Conservation (phyloP, 257 asterid species). For the Capsicum rhomboideum region DNA sequence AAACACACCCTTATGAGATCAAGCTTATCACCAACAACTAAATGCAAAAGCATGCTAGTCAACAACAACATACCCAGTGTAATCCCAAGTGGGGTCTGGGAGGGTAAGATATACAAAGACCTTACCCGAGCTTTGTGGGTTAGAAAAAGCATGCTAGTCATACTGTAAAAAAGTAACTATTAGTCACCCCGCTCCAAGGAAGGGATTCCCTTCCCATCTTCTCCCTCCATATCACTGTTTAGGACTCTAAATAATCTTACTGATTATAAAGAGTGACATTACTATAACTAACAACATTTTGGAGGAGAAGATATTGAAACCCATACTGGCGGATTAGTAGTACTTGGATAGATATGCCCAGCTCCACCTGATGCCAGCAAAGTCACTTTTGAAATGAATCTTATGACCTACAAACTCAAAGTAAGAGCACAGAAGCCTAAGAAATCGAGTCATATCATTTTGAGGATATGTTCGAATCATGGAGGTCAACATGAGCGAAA, state of each 20-base stretch:
- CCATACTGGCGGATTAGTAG: slow-evolving; percentile 89
- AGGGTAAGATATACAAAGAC: not conserved
- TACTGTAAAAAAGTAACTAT: not conserved
- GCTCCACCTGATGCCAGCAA: slow-evolving; percentile 99
- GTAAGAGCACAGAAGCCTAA: not conserved
- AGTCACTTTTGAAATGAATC: slow-evolving; percentile 86
- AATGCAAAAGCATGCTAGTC: not conserved
- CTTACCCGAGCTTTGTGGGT: not conserved
- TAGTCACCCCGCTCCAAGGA: not conserved
- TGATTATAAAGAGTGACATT: not conserved
- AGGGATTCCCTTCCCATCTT: not conserved
- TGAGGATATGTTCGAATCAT: not conserved
- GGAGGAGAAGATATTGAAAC: slow-evolving; percentile 2
- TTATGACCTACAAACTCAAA: slow-evolving; percentile 56
- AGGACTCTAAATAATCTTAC: not conserved
- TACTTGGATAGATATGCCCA: slow-evolving; percentile 94
- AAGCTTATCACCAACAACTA: not conserved
- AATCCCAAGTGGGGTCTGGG: not conserved
- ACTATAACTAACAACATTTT: not conserved
- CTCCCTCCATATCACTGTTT: not conserved
- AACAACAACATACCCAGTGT: not conserved
- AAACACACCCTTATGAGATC: not conserved
- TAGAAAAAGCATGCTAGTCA: not conserved
- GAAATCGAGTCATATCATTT: not conserved
- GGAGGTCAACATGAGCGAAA: not conserved